Evolutionary conservation across 257 asterid genomes (phyloP), one percentile per base, ranked within the genome.

Genomic region (Avicennia marina): DNA sequence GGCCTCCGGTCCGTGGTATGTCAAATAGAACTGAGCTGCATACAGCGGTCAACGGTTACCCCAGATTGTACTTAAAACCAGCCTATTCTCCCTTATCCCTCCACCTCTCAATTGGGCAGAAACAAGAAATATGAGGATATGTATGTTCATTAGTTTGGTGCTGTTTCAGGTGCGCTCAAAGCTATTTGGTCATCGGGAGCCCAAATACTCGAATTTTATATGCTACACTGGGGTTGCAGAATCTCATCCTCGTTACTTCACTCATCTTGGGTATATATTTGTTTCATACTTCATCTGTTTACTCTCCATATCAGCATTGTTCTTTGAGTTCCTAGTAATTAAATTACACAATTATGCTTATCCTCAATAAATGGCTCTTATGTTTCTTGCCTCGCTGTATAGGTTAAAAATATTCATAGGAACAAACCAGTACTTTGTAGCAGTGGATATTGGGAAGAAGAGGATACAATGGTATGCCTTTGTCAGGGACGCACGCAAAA

Each of bases 391-490:
- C 40, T 65, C 33, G 7, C 7, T 65, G 58, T 60, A 18, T 68
- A 91, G 96, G 83, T 91, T 88, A 73, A 93, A 95, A 31, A 95
- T 91, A 10, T 91, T 89, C 63, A 69, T 88, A 65, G 98, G 98
- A 60, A 95, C 88, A 83, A 91, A 88, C 61, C 97, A 88, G 40
- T 89, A 86, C 76, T 91, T 91, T 57, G 98, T 91, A 68, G 85
- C 98, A 56, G 88, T 97, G 3, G 97, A 91, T 67, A 96, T 91
- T 31, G 98, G 98, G n/a, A 84, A 85, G 22, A 97, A 97, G 46
- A 91, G 88, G 64, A 91, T 91, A 95, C 98, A 91, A 74, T 91
- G 98, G 98, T 91, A 91, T 64, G 98, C 95, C 53, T 91, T 91
- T 72, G 69, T 88, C 74, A 80, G 81, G 11, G 98, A 91, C 59